Conservation (phyloP, 306 rosid genomes). For the Alnus rubra region DNA sequence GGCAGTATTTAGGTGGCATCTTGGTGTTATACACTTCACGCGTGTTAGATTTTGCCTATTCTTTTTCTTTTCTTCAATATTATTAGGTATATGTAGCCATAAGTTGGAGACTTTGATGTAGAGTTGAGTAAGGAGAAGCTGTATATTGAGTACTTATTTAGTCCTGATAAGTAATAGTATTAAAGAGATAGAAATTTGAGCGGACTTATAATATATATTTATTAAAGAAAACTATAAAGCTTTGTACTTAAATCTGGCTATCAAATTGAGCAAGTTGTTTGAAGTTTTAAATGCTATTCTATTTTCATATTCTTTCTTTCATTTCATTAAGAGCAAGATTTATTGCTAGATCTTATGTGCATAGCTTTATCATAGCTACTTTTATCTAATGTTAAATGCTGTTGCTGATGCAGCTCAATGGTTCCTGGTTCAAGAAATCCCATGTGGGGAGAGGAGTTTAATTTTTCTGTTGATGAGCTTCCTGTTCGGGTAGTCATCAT, state of each 20-base stretch:
- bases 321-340: constrained; percentile 10
- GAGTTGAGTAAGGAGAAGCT: neutral
- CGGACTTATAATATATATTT: neutral
- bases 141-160: neutral
- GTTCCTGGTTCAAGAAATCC: constrained; percentile 99
- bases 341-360: constrained; percentile 11
- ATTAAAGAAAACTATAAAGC: neutral
- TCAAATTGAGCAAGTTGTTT: neutral
- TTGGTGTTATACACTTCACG: neutral
- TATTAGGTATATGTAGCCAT: neutral
- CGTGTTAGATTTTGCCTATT: neutral
- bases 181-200: neutral
- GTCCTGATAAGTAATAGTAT: neutral
- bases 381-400: constrained; percentile 29
- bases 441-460: constrained; percentile 99
- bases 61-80: neutral
- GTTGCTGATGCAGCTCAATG: constrained; percentile 80
- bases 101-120: neutral
- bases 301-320: neutral
- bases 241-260: neutral
- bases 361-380: constrained; percentile 14
- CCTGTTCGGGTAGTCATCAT: constrained; percentile 76
- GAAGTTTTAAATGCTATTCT: neutral
- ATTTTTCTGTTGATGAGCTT: constrained; percentile 91
- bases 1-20: neutral